Evolutionary conservation across 192 early-diverging fungal species (phyloP).

Genomic region (Pilaira anomala): DNA sequence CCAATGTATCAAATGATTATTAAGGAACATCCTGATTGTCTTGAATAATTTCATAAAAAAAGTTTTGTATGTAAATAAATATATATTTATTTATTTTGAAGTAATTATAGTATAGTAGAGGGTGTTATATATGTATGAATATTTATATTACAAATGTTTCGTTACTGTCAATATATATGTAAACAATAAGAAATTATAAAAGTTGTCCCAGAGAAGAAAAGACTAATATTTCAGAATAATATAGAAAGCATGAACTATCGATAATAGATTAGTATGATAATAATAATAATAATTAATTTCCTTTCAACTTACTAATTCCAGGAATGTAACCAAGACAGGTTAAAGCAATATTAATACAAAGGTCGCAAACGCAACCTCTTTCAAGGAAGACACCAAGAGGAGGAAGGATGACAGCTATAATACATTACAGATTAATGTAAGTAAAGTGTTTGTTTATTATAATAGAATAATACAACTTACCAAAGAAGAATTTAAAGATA

Average conservation of each 20-base stretch:
- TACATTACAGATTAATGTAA: no score
- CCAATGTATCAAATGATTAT: slow-evolving; percentile 28
- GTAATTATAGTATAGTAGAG: slow-evolving; percentile 2
- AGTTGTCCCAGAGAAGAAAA: background rate
- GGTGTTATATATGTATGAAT: slow-evolving; percentile 4
- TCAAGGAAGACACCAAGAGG: slow-evolving; percentile 65
- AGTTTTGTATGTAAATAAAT: background rate
- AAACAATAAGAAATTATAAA: no score
- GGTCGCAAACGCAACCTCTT: slow-evolving; percentile 47
- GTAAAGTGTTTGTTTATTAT: no score
- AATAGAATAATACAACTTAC: slow-evolving; percentile 3
- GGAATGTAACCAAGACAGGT: slow-evolving; percentile 62
- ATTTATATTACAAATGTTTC: slow-evolving; percentile 6
- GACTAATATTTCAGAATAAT: slow-evolving; percentile 23
- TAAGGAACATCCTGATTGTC: slow-evolving; percentile 18
- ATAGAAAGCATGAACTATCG: slow-evolving; percentile 21
- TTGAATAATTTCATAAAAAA: background rate
- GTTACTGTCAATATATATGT: no score
- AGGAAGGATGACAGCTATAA: slow-evolving; percentile 41
- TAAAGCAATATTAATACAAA: slow-evolving; percentile 61
- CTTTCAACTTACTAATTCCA: slow-evolving; percentile 39
- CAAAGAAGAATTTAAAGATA: slow-evolving; percentile 22
- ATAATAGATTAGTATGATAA: background rate
- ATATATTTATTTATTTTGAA: slow-evolving; percentile 6
- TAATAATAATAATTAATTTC: background rate